These are phyloP conservation scores for Atkinsonella hypoxylon DNA, from an alignment of 2,329 filamentous ascomycete genomes.

Conservation along the genomic window DNA sequence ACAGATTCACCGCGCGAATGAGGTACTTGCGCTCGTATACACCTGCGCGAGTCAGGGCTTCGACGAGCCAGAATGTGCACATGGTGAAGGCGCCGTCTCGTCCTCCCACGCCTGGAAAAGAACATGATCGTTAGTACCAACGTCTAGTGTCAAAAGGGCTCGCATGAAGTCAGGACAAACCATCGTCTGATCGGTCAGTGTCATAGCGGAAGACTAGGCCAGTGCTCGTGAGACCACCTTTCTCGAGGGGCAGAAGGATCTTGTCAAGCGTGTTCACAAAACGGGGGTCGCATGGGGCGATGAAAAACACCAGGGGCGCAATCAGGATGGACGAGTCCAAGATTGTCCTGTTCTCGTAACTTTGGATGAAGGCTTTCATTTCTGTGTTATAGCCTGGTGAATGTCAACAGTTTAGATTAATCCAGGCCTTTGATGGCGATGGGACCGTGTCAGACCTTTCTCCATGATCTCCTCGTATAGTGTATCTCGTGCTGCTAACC, in stretches of 20 bases:
- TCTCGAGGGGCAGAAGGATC: constrained; percentile 61
- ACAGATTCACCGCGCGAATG: constrained; percentile 50
- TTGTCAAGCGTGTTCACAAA: constrained; percentile 61
- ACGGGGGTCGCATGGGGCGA: constrained; percentile 63
- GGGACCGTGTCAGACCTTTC: constrained; percentile 31
- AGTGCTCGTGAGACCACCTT: constrained; percentile 62
- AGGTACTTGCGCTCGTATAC: constrained; percentile 55
- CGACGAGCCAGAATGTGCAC: constrained; percentile 76
- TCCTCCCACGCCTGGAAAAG: constrained; percentile 51
- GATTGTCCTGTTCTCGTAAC: constrained; percentile 58
- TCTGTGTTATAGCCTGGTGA: constrained; percentile 46
- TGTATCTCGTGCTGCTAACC: constrained; percentile 53
- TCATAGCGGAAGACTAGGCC: constrained; percentile 69
- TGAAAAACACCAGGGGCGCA: constrained; percentile 69
- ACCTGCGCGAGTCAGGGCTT: constrained; percentile 59
- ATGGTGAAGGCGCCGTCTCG: constrained; percentile 67
- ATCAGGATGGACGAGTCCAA: constrained; percentile 67
- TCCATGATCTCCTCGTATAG: constrained; percentile 69
- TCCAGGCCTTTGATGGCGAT: not conserved
- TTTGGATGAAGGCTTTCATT: constrained; percentile 60
- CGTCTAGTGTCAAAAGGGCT: not conserved
- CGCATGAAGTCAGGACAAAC: constrained; percentile 22
- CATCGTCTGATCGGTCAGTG: constrained; percentile 55
- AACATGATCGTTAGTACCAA: not conserved
- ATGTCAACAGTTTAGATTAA: not conserved